Evolutionary conservation across 768 basidiomycete species (phyloP), one percentile per base, ranked within the genome.

Genomic region (Rhodotorula kratochvilovae): DNA sequence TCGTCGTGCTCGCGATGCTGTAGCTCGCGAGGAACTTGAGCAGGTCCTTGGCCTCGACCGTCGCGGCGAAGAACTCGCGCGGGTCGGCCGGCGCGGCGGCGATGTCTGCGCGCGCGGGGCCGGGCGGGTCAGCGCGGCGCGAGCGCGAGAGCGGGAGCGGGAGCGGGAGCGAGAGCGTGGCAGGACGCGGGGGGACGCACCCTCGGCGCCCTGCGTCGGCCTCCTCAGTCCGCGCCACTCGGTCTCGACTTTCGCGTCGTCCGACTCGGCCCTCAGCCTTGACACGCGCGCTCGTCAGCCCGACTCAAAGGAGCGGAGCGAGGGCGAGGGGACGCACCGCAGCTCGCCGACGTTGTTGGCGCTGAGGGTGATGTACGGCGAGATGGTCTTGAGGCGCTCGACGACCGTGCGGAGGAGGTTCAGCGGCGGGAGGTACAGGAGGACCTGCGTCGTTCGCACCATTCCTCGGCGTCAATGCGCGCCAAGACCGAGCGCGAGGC

Each of bases 11-110:
- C 6, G 89, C 90, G 42, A 93, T 87, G 35, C 88, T 85, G 78
- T 92, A 88, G 66, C 87, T 87, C 74, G 85, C 88, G 71, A 93
- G 82, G 79, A 93, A 92, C 78, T 90, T 90, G 77, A 88, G 82
- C 77, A 93, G 89, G 76, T 89, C 88, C 58, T 85, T 85, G 25
- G 87, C 84, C 17, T 89, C 89, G 12, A 93, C 83, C 23, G 87
- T 83, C 5, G 90, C 89, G 2, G 84, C 83, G 77, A 86, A 87
- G 61, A 89, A 78, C 66, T 86, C 80, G 31, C 85, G 82, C 5
- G 85, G 86, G 69, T 90, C 33, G 81, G 80, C 8, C 16, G 29
- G n/a, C 45, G 27, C 78, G 75, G n/a, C 79, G 78, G 36, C 83
- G 79, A n/a, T 78, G 82, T 74, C 61, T 48, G 57, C 55, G 29